These are phyloP conservation scores for Malus hybrid DNA, from an alignment of 331 rosid genomes.

Conservation along the genomic window DNA sequence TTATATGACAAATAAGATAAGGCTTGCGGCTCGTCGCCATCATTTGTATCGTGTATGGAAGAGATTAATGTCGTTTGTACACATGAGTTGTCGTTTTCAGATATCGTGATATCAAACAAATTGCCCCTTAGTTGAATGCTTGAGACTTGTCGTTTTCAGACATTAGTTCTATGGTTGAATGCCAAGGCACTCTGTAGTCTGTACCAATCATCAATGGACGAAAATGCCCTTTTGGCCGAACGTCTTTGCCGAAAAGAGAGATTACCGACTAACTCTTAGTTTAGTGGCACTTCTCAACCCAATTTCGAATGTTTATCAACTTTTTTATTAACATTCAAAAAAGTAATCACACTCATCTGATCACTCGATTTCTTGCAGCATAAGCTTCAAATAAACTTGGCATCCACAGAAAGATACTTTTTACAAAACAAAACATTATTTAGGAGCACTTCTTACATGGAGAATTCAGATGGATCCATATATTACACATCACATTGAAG, in stretches of 20 bases:
- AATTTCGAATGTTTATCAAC: background rate
- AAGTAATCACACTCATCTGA: background rate
- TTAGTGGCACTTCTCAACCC: background rate
- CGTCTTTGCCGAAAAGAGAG: background rate
- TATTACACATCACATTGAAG: conserved; percentile 17
- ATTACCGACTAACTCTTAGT: background rate
- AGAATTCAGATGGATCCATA: background rate
- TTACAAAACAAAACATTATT: background rate
- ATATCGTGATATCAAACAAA: too few species aligned
- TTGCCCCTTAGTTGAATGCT: too few species aligned
- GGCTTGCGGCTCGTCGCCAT: background rate
- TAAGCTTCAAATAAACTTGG: background rate
- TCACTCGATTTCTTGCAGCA: background rate
- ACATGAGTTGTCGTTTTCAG: background rate
- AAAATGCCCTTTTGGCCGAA: background rate
- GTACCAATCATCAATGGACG: background rate
- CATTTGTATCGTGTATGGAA: background rate
- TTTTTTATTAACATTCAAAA: background rate
- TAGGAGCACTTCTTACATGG: background rate
- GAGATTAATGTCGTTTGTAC: background rate
- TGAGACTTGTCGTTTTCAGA: too few species aligned
- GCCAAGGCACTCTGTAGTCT: too few species aligned
- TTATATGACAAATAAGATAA: background rate
- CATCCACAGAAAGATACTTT: background rate
- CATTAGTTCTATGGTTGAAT: too few species aligned